A percentile compares a stretch with the other conserved stretches of the same genome.
These are phyloP conservation scores for Micractinium sp. DNA, from an alignment of 139 green algal genomes.

Conservation along the genomic window DNA sequence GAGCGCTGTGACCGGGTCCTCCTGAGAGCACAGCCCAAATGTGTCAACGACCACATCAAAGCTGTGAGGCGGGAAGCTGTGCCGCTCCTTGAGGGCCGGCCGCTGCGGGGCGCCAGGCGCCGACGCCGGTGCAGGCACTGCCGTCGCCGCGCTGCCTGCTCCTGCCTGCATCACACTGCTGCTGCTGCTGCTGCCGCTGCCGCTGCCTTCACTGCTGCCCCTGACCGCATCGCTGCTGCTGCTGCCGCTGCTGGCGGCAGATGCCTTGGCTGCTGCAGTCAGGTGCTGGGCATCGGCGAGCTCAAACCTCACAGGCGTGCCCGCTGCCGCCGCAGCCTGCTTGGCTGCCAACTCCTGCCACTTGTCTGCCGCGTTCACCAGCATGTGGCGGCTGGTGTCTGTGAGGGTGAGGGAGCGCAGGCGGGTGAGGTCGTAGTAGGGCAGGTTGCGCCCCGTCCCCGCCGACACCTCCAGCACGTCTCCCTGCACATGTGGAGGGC, in stretches of 20 bases:
- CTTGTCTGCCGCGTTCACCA: slow-evolving; percentile 57
- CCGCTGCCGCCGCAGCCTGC: neutral
- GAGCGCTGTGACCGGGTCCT: slow-evolving; percentile 62
- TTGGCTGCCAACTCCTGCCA: slow-evolving; percentile 2
- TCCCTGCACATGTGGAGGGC: slow-evolving; percentile 60
- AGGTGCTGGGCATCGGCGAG: slow-evolving; percentile 47
- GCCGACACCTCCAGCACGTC: slow-evolving; percentile 79
- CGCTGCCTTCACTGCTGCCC: neutral
- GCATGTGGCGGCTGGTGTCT: slow-evolving; percentile 70
- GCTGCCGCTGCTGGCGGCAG: neutral
- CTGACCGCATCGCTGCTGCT: neutral
- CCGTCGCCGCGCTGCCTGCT: neutral
- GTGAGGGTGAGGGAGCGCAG: slow-evolving; percentile 55
- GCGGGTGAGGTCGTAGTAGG: slow-evolving; percentile 59
- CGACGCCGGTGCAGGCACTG: neutral
- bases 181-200: neutral
- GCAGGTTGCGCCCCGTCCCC: slow-evolving; percentile 79
- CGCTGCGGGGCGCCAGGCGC: neutral
- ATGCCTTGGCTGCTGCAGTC: neutral
- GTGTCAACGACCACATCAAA: slow-evolving; percentile 86
- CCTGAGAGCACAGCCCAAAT: slow-evolving; percentile 76
- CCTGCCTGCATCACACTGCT: neutral
- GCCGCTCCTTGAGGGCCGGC: slow-evolving; percentile 19
- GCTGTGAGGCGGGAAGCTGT: slow-evolving; percentile 45
- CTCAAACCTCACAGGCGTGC: slow-evolving; percentile 17